Base-by-base conservation (phyloP, 352 stramenopile genomes). In the Discostella stelligera region DNA sequence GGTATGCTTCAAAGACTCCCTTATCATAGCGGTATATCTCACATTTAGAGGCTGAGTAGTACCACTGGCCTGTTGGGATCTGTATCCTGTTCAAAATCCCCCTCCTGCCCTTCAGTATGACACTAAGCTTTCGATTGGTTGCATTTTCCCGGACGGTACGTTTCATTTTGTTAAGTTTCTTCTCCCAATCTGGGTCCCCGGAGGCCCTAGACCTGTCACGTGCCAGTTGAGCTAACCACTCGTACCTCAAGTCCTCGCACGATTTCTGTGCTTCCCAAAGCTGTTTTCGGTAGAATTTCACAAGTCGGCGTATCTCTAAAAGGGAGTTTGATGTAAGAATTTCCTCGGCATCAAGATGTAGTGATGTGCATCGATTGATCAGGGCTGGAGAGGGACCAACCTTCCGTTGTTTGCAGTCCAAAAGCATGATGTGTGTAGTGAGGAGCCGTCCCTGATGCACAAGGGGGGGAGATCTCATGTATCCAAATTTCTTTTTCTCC, bases 1-100 rank as follows among this genome's bases (percentile, higher is more conserved):
- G n/a, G 27, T 72, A 49, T 32, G 65, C 60, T 37, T 81, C 52
- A 20, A 75, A 81, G 9, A 52, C 46, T 3, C 73, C 66, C 20
- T 50, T 0, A 5, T 66, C 23, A 20, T 72, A 72, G n/a, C 66
- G 65, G 37, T 71, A 74, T 2, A 81, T 2, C 21, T 76, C 66
- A 0, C 71, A 54, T 18, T 11, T 23, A 10, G 59, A 21, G 4
- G 0, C 0, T 5, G 59, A 76, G 1, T 46, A 62, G 25, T 59
- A 81, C 66, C 73, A 81, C 14, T 70, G 48, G 25, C 64, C 32
- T 0, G 14, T 61, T 0, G 62, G 62, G 5, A 73, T 52, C 23
- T 73, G 13, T 4, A 79, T 79, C 4, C 41, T 21, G 16, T 79
- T 62, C 14, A 79, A n/a, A 30, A 3, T 3, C 6, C 55, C 2